phyloP scores from a whole-genome alignment of 2,329 filamentous ascomycete genomes.

The Aspergillus costaricaensis region DNA sequence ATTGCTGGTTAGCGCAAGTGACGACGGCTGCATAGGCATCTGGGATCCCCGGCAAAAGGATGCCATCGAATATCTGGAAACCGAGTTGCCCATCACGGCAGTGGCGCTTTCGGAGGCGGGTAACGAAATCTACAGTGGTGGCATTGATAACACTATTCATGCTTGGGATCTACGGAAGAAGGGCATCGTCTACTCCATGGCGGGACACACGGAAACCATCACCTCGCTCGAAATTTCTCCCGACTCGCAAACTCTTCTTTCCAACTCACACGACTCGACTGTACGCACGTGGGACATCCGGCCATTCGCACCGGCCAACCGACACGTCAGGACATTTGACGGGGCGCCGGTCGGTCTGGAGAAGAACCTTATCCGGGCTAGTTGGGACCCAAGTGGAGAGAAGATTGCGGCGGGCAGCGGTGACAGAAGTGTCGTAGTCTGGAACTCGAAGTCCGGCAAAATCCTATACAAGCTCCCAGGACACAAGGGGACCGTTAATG shows the following conservation, averaged over 20 bases:
- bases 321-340: slow-evolving; percentile 84
- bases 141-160: slow-evolving; percentile 96
- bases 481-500: slow-evolving; percentile 93
- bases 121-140: slow-evolving; percentile 91
- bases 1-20: slow-evolving; percentile 83
- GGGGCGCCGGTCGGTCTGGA: slow-evolving; percentile 86
- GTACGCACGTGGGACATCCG: slow-evolving; percentile 95
- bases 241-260: slow-evolving; percentile 85
- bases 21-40: slow-evolving; percentile 90
- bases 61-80: slow-evolving; percentile 83
- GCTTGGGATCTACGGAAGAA: slow-evolving; percentile 97
- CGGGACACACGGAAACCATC: slow-evolving; percentile 88
- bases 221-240: slow-evolving; percentile 90
- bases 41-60: slow-evolving; percentile 95
- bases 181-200: slow-evolving; percentile 79
- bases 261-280: slow-evolving; percentile 91
- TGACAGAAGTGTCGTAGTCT: slow-evolving; percentile 87
- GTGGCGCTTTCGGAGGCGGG: slow-evolving; percentile 90
- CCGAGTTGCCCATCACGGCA: slow-evolving; percentile 88
- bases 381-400: slow-evolving; percentile 85
- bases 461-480: slow-evolving; percentile 92
- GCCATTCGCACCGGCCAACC: slow-evolving; percentile 86
- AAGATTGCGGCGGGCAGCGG: slow-evolving; percentile 86
- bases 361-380: slow-evolving; percentile 86
- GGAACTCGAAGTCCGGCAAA: slow-evolving; percentile 86